These are phyloP conservation scores for Thraustotheca clavata DNA, from an alignment of 352 stramenopile genomes.

Conservation along the genomic window DNA sequence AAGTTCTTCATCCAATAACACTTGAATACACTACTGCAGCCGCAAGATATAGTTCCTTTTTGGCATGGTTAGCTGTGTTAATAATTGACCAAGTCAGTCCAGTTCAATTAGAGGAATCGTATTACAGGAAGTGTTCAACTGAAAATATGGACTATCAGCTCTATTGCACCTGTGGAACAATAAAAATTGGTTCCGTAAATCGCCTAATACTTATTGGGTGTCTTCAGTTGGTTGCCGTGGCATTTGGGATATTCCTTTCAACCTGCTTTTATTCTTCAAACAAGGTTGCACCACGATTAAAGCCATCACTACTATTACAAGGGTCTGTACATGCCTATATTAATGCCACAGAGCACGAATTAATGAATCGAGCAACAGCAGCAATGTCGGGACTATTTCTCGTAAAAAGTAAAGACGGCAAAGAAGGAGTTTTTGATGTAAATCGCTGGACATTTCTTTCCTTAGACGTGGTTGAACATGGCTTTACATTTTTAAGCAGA, in stretches of 20 bases:
- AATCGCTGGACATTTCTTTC: not conserved
- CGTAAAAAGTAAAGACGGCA: not conserved
- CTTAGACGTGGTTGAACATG: not conserved
- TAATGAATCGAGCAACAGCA: not conserved
- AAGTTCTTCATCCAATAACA: not conserved
- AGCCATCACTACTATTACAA: not conserved
- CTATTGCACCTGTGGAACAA: too few relatives aligned
- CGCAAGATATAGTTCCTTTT: not conserved
- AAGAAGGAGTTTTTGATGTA: not conserved
- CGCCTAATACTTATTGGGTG: too few relatives aligned
- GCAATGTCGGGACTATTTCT: not conserved
- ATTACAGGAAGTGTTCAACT: too few relatives aligned
- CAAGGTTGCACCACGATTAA: not conserved
- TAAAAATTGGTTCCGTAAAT: too few relatives aligned
- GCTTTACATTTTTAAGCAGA: not conserved
- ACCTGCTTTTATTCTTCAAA: too few relatives aligned
- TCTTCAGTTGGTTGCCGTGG: too few relatives aligned
- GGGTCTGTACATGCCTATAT: not conserved
- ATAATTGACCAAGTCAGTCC: too few relatives aligned
- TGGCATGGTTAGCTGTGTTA: not conserved
- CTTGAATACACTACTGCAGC: not conserved
- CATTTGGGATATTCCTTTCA: too few relatives aligned
- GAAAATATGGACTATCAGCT: too few relatives aligned
- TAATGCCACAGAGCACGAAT: not conserved
- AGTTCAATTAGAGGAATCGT: too few relatives aligned